phyloP scores from a whole-genome alignment of 768 basidiomycete genomes.

The Leccinum arenicola region DNA sequence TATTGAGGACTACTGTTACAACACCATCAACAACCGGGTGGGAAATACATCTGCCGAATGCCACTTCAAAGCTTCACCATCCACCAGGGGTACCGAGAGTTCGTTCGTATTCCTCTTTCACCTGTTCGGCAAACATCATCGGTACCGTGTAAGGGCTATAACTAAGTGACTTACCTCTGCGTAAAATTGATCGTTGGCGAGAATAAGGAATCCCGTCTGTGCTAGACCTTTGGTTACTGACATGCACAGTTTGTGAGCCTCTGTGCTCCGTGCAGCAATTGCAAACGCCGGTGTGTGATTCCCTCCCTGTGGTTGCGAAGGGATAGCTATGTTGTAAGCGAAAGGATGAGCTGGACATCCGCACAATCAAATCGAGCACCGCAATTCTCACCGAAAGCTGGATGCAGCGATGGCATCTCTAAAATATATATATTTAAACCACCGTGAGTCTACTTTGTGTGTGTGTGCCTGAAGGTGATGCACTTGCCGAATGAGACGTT shows the following conservation, averaged over 20 bases:
- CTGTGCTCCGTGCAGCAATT: slow-evolving; percentile 51
- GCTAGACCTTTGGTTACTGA: slow-evolving; percentile 59
- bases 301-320: slow-evolving; percentile 66
- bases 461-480: slow-evolving; percentile 10
- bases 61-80: neutral
- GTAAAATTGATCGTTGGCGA: slow-evolving; percentile 59
- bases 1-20: slow-evolving; percentile 16
- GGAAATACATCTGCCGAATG: neutral
- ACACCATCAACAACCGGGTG: neutral
- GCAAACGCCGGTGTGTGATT: slow-evolving; percentile 75
- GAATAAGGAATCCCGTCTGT: slow-evolving; percentile 54
- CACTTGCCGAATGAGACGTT: slow-evolving; percentile 67
- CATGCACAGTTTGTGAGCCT: slow-evolving; percentile 64
- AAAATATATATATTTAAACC: slow-evolving; percentile 20
- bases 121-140: slow-evolving; percentile 11
- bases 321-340: slow-evolving; percentile 50
- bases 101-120: slow-evolving; percentile 24
- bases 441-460: slow-evolving; percentile 13
- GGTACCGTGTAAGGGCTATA: neutral
- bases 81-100: slow-evolving; percentile 4
- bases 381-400: slow-evolving; percentile 48
- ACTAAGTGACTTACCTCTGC: slow-evolving; percentile 39
- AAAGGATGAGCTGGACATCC: slow-evolving; percentile 24
- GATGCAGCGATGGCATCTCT: slow-evolving; percentile 62
- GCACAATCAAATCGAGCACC: neutral